phyloP scores from a whole-genome alignment of 2,329 filamentous ascomycete species.

The Phaeosphaeriaceae sp. region DNA sequence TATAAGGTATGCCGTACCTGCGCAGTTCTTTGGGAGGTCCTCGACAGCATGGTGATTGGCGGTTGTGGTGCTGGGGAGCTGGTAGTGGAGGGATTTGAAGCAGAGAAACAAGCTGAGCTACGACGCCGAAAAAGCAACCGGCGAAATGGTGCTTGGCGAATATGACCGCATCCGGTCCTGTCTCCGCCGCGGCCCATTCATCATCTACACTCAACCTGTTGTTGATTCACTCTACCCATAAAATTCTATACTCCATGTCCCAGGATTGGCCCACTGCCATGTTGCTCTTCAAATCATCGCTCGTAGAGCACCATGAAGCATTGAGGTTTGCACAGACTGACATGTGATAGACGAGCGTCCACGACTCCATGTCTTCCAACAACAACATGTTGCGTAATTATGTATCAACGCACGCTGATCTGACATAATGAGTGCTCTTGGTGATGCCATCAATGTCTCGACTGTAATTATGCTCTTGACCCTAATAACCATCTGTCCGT shows the following conservation, averaged over 20 bases:
- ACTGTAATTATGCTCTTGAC: too few species aligned
- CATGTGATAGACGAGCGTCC: constrained; percentile 4
- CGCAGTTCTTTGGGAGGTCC: constrained; percentile 56
- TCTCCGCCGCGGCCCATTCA: constrained; percentile 21
- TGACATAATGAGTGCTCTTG: too few species aligned
- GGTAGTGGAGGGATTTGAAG: constrained; percentile 47
- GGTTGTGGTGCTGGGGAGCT: constrained; percentile 26
- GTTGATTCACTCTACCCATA: not conserved
- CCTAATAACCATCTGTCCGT: too few species aligned
- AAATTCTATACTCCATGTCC: not conserved
- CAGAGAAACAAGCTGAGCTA: constrained; percentile 44
- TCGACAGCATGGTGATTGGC: constrained; percentile 53
- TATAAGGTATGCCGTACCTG: constrained; percentile 51
- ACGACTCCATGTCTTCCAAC: not conserved
- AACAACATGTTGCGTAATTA: not conserved
- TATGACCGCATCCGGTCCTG: constrained; percentile 30
- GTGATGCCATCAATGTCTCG: too few species aligned
- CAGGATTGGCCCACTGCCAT: not conserved
- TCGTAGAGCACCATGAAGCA: not conserved
- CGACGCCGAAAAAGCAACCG: constrained; percentile 43
- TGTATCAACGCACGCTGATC: not conserved
- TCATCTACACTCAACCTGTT: not conserved
- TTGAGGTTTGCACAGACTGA: not conserved
- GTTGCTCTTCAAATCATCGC: not conserved
- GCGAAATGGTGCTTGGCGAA: constrained; percentile 36